Evolutionary conservation across 495 filamentous ascomycete genomes (phyloP).

Genomic region (Talaromyces proteolyticus): DNA sequence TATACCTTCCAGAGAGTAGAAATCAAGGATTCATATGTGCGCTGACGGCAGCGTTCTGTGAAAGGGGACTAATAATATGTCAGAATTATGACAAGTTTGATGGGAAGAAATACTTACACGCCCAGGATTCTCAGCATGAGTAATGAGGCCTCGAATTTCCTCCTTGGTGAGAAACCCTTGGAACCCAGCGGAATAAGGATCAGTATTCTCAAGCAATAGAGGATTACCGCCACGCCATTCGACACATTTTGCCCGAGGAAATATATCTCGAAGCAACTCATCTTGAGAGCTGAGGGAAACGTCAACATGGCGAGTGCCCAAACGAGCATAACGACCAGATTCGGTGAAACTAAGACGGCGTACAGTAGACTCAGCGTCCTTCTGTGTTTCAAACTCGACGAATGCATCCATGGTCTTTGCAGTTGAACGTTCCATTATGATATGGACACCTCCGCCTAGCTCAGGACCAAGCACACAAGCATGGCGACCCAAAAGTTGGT

Average conservation of each 20-base stretch:
- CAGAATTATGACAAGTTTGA: neutral
- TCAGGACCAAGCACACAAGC: slow-evolving; percentile 49
- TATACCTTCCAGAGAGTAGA: slow-evolving; percentile 65
- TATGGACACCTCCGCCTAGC: slow-evolving; percentile 60
- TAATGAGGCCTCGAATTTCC: slow-evolving; percentile 60
- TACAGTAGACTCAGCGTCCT: slow-evolving; percentile 46
- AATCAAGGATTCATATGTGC: slow-evolving; percentile 70
- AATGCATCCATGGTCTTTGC: slow-evolving; percentile 74
- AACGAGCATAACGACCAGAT: slow-evolving; percentile 40
- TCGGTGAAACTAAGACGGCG: slow-evolving; percentile 36
- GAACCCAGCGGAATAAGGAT: slow-evolving; percentile 60
- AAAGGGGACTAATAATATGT: slow-evolving; percentile 50
- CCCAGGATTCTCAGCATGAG: slow-evolving; percentile 61
- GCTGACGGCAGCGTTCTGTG: slow-evolving; percentile 58
- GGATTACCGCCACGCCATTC: slow-evolving; percentile 50
- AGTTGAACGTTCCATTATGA: slow-evolving; percentile 76
- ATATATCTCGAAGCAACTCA: slow-evolving; percentile 58
- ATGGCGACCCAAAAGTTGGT: slow-evolving; percentile 64
- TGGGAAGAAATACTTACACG: slow-evolving; percentile 45
- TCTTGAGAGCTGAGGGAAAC: slow-evolving; percentile 55
- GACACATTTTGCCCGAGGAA: slow-evolving; percentile 61
- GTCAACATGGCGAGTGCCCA: slow-evolving; percentile 62
- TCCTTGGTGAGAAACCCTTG: slow-evolving; percentile 64
- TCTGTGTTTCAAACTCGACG: slow-evolving; percentile 54
- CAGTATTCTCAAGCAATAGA: slow-evolving; percentile 25